Percentiles rank a stretch among this genome's conserved stretches.
Conservation (phyloP, 73 alveolate species). For the Tetrahymena malaccensis region DNA sequence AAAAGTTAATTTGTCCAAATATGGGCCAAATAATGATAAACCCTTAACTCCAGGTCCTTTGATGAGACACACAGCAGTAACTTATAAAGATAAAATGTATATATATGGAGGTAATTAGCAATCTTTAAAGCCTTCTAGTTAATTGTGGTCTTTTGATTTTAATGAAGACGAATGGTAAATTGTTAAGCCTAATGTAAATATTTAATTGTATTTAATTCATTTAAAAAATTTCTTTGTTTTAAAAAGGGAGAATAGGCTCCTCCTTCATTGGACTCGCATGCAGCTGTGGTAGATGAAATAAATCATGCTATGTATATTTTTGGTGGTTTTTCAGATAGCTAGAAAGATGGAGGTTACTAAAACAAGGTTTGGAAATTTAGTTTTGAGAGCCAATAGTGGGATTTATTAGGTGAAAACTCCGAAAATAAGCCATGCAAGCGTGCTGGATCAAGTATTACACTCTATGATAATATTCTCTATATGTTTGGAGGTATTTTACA, state of each 20-base stretch:
- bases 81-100: conserved; percentile 48
- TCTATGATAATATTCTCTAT: background rate
- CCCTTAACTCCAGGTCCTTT: conserved; percentile 53
- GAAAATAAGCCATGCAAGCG: background rate
- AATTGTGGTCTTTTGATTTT: conserved; percentile 14
- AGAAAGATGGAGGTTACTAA: conserved; percentile 21
- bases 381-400: conserved; percentile 28
- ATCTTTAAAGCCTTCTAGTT: background rate
- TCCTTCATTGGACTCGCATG: background rate
- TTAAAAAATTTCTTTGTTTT: background rate
- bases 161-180: background rate
- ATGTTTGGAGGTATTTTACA: background rate
- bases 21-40: background rate
- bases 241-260: background rate
- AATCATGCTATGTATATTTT: conserved; percentile 17
- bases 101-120: conserved; percentile 77
- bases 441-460: background rate
- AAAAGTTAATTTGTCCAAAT: background rate
- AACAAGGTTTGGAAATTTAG: conserved; percentile 35
- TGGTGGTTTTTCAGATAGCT: conserved; percentile 45
- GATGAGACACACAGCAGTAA: conserved; percentile 85
- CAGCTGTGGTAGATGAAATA: background rate
- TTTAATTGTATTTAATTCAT: background rate
- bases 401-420: background rate
- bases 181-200: background rate